Base-by-base conservation (phyloP, 495 filamentous ascomycete species). In the Acidiella bohemica region DNA sequence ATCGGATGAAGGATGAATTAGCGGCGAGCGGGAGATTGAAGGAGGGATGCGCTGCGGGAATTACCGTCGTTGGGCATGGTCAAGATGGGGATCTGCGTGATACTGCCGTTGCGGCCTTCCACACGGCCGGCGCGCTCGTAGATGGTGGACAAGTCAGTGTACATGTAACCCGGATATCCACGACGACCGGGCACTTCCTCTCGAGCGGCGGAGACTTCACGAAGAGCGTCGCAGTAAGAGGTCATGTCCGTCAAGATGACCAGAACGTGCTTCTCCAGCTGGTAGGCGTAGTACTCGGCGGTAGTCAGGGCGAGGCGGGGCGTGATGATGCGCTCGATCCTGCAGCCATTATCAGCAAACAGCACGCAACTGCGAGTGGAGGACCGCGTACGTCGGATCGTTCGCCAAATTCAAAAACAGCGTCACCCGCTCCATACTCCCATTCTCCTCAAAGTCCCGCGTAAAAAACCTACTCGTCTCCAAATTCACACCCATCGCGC, bases 131-230 rank as follows among this genome's bases (percentile, higher is more conserved):
- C 92, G 67, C 92, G 85, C 63, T 99, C 92, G 67, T 99, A 99
- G 54, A 99, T 90, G 53, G 92, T 99, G 34, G 92, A 93, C 74
- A 99, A 81, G 78, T 99, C 92, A 41, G 92, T 99, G 71, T 99
- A 99, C 92, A 99, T 99, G 72, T 99, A 99, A 84, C 92, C 92
- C 36, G 92, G 92, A 68, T 93, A 99, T 70, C 92, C 92, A 73
- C 92, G 86, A 63, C 92, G 88, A 71, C 92, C 92, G 42, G 92
- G 92, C 30, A 99, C 92, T 81, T 99, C 92, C 73, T 99, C 92
- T 64, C 92, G 75, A 28, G 92, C 92, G 32, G 92, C 86, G 12
- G 92, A 99, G 29, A 95, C 87, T 62, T 95, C 92, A 65, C 92
- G 92, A 46, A 99, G 77, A 48, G 92, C 92, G 62, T 99, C 92